phyloP scores from a whole-genome alignment of 306 rosid species.

The Arachis hypogaea region DNA sequence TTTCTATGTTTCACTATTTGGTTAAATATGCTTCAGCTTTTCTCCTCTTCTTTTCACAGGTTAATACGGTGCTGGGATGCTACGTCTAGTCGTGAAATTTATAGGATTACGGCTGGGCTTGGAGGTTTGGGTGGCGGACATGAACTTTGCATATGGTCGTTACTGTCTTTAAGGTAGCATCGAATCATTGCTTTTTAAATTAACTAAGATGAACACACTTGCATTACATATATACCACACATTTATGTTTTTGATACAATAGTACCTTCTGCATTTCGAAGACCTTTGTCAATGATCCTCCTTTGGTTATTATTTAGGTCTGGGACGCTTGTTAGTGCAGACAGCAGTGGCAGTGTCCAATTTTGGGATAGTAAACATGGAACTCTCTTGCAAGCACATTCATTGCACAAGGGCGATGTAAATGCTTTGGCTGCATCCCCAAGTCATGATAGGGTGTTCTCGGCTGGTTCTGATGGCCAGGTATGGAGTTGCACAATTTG shows the following conservation, averaged over 20 bases:
- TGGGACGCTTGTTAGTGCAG: slow-evolving; percentile 96
- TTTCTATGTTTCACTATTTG: neutral
- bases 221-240: neutral
- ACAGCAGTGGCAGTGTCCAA: slow-evolving; percentile 95
- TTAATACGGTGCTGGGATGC: slow-evolving; percentile 87
- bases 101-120: slow-evolving; percentile 86
- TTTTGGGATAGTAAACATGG: slow-evolving; percentile 92
- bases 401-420: slow-evolving; percentile 87
- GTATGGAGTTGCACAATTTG: slow-evolving; percentile 47
- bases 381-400: slow-evolving; percentile 77
- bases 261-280: slow-evolving; percentile 10
- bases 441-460: slow-evolving; percentile 76
- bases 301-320: slow-evolving; percentile 56
- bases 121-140: slow-evolving; percentile 77
- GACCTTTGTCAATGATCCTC: slow-evolving; percentile 33
- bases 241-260: slow-evolving; percentile 28
- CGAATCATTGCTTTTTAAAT: neutral
- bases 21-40: slow-evolving; percentile 3
- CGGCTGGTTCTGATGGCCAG: slow-evolving; percentile 99
- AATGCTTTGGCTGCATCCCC: slow-evolving; percentile 88
- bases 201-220: slow-evolving; percentile 4
- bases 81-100: slow-evolving; percentile 60
- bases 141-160: slow-evolving; percentile 88
- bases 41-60: slow-evolving; percentile 43
- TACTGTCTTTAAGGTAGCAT: slow-evolving; percentile 76